phyloP scores from a whole-genome alignment of 768 basidiomycete genomes.

The Calocybe gangraenosa region DNA sequence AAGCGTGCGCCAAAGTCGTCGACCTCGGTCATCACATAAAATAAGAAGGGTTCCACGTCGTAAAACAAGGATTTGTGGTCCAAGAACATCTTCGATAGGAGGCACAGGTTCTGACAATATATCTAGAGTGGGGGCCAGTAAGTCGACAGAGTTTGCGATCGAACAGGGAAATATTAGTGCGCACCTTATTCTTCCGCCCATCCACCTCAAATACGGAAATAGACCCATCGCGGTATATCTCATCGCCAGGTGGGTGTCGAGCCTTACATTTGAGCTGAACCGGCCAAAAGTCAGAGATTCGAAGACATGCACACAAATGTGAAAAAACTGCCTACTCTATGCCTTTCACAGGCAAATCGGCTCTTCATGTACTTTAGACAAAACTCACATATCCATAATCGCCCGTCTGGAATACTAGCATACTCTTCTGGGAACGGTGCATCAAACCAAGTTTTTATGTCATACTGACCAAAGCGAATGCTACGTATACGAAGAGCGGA shows the following conservation, averaged over 20 bases:
- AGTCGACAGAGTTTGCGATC: neutral
- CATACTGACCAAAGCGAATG: conserved; percentile 86
- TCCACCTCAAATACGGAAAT: conserved; percentile 97
- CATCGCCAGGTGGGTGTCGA: conserved; percentile 95
- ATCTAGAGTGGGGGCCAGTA: conserved; percentile 49
- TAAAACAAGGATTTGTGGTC: conserved; percentile 99
- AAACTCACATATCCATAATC: conserved; percentile 96
- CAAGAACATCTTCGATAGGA: conserved; percentile 98
- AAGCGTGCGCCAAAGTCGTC: conserved; percentile 91
- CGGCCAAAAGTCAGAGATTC: neutral
- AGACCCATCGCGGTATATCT: conserved; percentile 88
- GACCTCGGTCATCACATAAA: conserved; percentile 94
- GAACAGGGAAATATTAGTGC: neutral
- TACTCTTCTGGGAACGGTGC: conserved; percentile 99
- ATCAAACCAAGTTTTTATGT: conserved; percentile 98
- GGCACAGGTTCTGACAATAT: conserved; percentile 97
- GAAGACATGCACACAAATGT: neutral
- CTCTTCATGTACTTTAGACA: conserved; percentile 99
- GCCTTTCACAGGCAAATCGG: conserved; percentile 77
- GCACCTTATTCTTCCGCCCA: conserved; percentile 93
- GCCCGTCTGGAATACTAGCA: conserved; percentile 84
- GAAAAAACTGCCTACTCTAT: conserved; percentile 58
- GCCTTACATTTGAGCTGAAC: conserved; percentile 89
- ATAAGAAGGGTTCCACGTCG: conserved; percentile 98
- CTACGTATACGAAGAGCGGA: conserved; percentile 68